Percentiles rank a stretch among this genome's conserved stretches.
Conservation (phyloP, 1,139 yeast species). For the Tardiomyces depauwii region DNA sequence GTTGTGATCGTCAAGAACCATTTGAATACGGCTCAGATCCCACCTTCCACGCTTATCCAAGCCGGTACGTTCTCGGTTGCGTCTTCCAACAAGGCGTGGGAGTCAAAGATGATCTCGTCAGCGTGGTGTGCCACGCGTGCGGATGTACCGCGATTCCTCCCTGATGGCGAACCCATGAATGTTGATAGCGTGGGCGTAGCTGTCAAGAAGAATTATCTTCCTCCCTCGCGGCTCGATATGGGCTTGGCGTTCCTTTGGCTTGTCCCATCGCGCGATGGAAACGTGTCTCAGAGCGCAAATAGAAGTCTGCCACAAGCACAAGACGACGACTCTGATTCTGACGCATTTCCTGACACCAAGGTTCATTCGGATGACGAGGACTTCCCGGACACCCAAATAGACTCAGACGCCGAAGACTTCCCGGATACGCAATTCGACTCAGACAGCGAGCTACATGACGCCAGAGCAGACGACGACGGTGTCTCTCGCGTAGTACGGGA, state of each 20-base stretch:
- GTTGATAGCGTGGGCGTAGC: constrained; percentile 52
- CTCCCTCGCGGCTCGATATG: constrained; percentile 80
- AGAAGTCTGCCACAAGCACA: neutral
- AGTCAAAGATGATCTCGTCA: constrained; percentile 62
- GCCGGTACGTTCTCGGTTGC: constrained; percentile 74
- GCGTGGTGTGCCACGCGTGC: constrained; percentile 54
- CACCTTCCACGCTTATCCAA: constrained; percentile 80
- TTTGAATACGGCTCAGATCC: constrained; percentile 42
- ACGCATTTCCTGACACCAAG: constrained; percentile 14
- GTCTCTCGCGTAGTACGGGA: too few species aligned
- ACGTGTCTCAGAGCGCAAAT: too few species aligned
- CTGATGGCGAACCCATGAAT: constrained; percentile 41
- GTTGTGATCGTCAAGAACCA: constrained; percentile 74
- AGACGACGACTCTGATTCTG: constrained; percentile 18
- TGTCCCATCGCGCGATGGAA: constrained; percentile 36
- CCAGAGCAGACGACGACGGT: constrained; percentile 1
- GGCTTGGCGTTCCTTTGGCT: constrained; percentile 80
- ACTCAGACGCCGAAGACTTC: constrained; percentile 17
- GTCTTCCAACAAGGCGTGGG: constrained; percentile 87
- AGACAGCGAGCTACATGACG: constrained; percentile 13
- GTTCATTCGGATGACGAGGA: constrained; percentile 15
- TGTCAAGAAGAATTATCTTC: constrained; percentile 50
- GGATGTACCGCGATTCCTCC: constrained; percentile 11
- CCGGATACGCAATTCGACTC: constrained; percentile 9
- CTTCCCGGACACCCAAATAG: constrained; percentile 11